These are phyloP conservation scores for Plasmopara muralis DNA, from an alignment of 352 stramenopile species.

Conservation along the genomic window DNA sequence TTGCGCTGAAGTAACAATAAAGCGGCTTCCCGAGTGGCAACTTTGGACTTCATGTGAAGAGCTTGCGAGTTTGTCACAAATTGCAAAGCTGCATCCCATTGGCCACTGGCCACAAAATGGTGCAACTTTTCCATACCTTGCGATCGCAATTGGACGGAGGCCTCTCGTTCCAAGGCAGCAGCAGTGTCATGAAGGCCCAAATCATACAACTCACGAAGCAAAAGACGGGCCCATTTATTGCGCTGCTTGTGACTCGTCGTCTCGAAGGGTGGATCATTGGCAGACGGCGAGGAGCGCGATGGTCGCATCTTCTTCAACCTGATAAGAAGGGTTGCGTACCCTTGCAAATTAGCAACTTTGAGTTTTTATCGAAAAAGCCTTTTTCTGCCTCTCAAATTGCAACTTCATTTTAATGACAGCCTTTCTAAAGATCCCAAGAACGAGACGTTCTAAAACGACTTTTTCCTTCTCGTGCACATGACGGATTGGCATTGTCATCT, in stretches of 20 bases:
- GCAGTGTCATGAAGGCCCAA: slow-evolving; percentile 42
- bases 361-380: no score
- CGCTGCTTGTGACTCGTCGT: slow-evolving; percentile 1
- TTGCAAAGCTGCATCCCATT: slow-evolving; percentile 53
- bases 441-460: slow-evolving; percentile 53
- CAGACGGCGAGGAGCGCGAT: no score
- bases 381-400: not conserved
- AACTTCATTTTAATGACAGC: not conserved
- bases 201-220: slow-evolving; percentile 75
- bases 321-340: no score
- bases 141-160: slow-evolving; percentile 47
- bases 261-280: no score
- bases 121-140: slow-evolving; percentile 48
- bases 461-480: slow-evolving; percentile 65
- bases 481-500: slow-evolving; percentile 85
- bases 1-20: slow-evolving; percentile 64
- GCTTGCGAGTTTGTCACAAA: slow-evolving; percentile 22
- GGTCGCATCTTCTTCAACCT: no score
- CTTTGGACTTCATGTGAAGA: slow-evolving; percentile 41
- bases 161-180: slow-evolving; percentile 47
- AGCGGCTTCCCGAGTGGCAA: slow-evolving; percentile 31
- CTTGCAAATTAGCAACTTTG: no score
- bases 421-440: slow-evolving; percentile 39
- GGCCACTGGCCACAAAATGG: slow-evolving; percentile 22
- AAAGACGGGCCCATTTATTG: slow-evolving; percentile 55